Evolutionary conservation across 805 yeast species (phyloP).

Genomic region (Candida ponderosae): DNA sequence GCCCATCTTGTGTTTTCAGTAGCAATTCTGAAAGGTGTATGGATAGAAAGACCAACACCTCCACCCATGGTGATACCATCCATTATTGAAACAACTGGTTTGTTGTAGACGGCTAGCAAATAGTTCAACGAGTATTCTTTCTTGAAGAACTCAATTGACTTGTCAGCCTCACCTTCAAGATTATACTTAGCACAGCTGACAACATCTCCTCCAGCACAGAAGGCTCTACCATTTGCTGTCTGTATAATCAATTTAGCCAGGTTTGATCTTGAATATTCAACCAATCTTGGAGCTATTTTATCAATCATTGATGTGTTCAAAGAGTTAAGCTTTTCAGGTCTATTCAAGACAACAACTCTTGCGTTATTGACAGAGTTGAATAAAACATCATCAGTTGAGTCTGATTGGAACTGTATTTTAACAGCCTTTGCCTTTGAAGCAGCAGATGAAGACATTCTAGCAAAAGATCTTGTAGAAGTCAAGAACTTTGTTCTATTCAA

Average conservation of each 20-base stretch:
- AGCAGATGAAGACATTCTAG: too few relatives aligned
- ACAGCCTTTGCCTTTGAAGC: too few relatives aligned
- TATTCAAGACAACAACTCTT: conserved; percentile 67
- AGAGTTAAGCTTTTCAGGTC: conserved; percentile 81
- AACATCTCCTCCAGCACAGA: conserved; percentile 97
- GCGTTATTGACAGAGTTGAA: conserved; percentile 57
- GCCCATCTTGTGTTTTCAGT: conserved; percentile 87
- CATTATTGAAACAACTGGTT: conserved; percentile 81
- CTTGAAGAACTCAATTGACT: conserved; percentile 62
- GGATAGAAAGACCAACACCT: conserved; percentile 89
- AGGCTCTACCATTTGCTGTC: conserved; percentile 51
- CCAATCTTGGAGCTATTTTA: conserved; percentile 62
- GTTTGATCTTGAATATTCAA: conserved; percentile 68
- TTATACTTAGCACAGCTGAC: conserved; percentile 66
- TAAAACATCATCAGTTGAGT: conserved; percentile 39
- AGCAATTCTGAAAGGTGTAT: conserved; percentile 89
- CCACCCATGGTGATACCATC: conserved; percentile 98
- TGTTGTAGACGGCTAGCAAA: conserved; percentile 67
- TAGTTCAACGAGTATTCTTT: conserved; percentile 78
- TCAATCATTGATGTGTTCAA: conserved; percentile 69
- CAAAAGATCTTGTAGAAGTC: too few relatives aligned
- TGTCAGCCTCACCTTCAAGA: conserved; percentile 32
- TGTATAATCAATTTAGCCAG: conserved; percentile 60
- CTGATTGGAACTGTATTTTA: too few relatives aligned
- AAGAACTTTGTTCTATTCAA: too few relatives aligned